Evolutionary conservation across 441 rosid genomes (phyloP).

Genomic region (Pelargonium australe): DNA sequence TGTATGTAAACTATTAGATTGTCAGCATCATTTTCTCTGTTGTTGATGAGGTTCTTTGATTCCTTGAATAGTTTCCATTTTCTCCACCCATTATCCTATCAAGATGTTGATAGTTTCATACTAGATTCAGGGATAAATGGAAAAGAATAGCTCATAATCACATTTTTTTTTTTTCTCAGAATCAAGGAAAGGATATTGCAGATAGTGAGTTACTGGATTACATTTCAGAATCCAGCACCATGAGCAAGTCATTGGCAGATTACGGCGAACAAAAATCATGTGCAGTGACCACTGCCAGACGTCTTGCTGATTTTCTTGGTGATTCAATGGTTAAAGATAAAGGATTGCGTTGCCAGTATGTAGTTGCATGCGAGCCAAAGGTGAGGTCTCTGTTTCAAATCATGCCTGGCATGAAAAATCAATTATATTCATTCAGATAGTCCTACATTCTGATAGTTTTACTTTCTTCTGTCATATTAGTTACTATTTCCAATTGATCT

Average conservation of each 20-base stretch:
- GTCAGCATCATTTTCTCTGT: not conserved
- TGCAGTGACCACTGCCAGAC: constrained; percentile 98
- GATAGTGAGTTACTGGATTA: constrained; percentile 94
- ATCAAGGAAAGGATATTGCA: constrained; percentile 85
- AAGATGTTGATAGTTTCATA: constrained; percentile 14
- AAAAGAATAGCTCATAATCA: constrained; percentile 16
- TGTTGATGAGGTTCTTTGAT: constrained; percentile 14
- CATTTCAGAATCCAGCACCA: constrained; percentile 99
- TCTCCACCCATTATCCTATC: not conserved
- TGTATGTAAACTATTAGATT: constrained; percentile 38
- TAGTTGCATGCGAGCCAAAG: constrained; percentile 94
- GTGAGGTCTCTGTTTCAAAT: constrained; percentile 35
- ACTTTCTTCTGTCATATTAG: not conserved
- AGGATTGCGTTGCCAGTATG: constrained; percentile 96
- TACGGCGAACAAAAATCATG: constrained; percentile 97
- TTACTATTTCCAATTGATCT: not conserved
- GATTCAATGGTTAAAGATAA: constrained; percentile 94
- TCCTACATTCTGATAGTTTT: not conserved
- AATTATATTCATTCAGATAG: not conserved
- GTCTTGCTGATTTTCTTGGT: constrained; percentile 94
- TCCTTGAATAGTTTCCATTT: constrained; percentile 16
- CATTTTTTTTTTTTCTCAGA: constrained; percentile 38
- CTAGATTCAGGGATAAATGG: constrained; percentile 1
- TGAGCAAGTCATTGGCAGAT: constrained; percentile 96
- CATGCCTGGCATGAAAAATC: not conserved